Conservation (phyloP, 225 moss, liverwort and hornwort genomes). For the Marchantia polymorpha region DNA sequence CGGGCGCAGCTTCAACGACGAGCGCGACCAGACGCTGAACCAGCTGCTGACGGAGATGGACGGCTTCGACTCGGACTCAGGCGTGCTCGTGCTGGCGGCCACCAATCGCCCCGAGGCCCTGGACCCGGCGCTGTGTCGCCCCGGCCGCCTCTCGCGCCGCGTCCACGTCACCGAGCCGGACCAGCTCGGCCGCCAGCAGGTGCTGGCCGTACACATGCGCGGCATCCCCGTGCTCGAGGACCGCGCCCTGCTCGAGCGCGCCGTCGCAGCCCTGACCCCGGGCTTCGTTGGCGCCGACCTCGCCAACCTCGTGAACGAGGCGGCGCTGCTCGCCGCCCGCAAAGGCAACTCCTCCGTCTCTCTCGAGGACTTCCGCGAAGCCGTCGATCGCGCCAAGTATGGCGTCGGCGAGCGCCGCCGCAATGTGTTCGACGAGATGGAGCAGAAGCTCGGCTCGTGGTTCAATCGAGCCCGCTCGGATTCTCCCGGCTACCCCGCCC, state of each 20-base stretch:
- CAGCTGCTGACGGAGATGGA: slow-evolving; percentile 99
- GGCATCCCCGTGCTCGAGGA: slow-evolving; percentile 71
- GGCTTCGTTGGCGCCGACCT: slow-evolving; percentile 93
- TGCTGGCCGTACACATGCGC: slow-evolving; percentile 90
- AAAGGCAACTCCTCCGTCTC: slow-evolving; percentile 59
- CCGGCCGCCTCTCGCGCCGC: slow-evolving; percentile 83
- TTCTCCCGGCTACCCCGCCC: slow-evolving; percentile 24
- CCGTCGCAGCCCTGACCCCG: slow-evolving; percentile 69
- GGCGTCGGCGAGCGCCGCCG: slow-evolving; percentile 62
- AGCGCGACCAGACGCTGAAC: slow-evolving; percentile 91
- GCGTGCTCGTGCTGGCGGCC: slow-evolving; percentile 90
- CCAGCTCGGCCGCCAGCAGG: slow-evolving; percentile 76
- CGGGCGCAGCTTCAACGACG: slow-evolving; percentile 92
- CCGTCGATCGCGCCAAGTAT: slow-evolving; percentile 67
- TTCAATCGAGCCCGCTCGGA: slow-evolving; percentile 49
- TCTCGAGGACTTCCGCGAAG: slow-evolving; percentile 72
- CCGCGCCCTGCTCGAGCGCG: slow-evolving; percentile 46
- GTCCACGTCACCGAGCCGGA: slow-evolving; percentile 86
- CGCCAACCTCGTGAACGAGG: slow-evolving; percentile 92
- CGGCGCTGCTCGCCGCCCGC: slow-evolving; percentile 82
- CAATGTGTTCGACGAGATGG: slow-evolving; percentile 55
- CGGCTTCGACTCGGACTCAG: slow-evolving; percentile 83
- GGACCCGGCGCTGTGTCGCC: slow-evolving; percentile 85
- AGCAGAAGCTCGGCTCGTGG: slow-evolving; percentile 69
- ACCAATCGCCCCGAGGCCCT: slow-evolving; percentile 93